Conservation (phyloP, 352 stramenopile species). For the Phytophthora chlamydospora region DNA sequence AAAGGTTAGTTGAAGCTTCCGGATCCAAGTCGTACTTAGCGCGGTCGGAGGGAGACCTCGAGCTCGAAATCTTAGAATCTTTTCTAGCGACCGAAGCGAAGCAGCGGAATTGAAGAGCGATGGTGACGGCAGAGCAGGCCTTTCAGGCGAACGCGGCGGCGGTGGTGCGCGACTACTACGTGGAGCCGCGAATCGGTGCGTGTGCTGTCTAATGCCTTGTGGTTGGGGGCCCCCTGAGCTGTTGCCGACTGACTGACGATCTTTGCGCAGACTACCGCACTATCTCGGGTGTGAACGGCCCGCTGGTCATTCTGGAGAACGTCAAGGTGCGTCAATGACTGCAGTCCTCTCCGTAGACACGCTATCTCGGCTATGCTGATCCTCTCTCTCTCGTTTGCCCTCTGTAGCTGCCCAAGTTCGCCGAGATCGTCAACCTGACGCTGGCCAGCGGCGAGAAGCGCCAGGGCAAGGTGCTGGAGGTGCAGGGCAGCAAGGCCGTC, state of each 20-base stretch:
- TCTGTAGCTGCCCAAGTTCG: slow-evolving; percentile 94
- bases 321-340: slow-evolving; percentile 91
- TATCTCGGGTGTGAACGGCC: slow-evolving; percentile 98
- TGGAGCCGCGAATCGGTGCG: slow-evolving; percentile 79
- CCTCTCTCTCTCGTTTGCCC: background rate
- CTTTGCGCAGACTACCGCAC: slow-evolving; percentile 93
- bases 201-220: slow-evolving; percentile 1
- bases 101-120: slow-evolving; percentile 35
- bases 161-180: slow-evolving; percentile 88
- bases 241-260: slow-evolving; percentile 13
- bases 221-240: background rate
- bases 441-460: slow-evolving; percentile 96
- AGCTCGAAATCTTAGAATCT: slow-evolving; percentile 31
- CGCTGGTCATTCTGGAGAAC: slow-evolving; percentile 99
- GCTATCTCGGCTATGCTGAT: background rate
- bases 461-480: slow-evolving; percentile 95
- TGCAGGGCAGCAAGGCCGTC: slow-evolving; percentile 96
- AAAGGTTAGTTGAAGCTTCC: slow-evolving; percentile 19
- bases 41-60: slow-evolving; percentile 1
- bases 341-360: background rate
- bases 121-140: slow-evolving; percentile 71
- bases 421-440: slow-evolving; percentile 99
- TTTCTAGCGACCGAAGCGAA: slow-evolving; percentile 29
- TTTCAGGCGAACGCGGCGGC: slow-evolving; percentile 81
- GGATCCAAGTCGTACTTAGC: slow-evolving; percentile 30